Evolutionary conservation across 2,329 filamentous ascomycete genomes (phyloP).

Genomic region (Aspergillus neotritici): DNA sequence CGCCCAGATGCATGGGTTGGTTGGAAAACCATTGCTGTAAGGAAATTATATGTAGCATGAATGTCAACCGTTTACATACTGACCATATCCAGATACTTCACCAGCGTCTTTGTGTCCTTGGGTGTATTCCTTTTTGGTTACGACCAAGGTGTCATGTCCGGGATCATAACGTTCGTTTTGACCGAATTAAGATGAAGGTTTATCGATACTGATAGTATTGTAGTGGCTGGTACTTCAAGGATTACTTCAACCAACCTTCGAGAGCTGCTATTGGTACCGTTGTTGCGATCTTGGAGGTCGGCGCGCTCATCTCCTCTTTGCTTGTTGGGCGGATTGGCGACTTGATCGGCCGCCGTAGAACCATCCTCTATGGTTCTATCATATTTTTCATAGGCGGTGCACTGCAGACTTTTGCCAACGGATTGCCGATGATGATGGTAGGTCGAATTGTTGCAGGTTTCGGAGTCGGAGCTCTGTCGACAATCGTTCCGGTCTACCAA

Average conservation of each 20-base stretch:
- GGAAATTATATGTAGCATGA: conserved; percentile 25
- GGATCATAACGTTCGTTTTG: conserved; percentile 59
- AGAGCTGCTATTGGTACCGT: conserved; percentile 88
- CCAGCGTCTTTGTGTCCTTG: conserved; percentile 67
- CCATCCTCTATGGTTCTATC: conserved; percentile 87
- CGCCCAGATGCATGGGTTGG: conserved; percentile 78
- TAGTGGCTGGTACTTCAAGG: conserved; percentile 79
- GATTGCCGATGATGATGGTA: conserved; percentile 82
- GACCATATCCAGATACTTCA: conserved; percentile 68
- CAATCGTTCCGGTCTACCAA: conserved; percentile 89
- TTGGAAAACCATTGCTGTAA: conserved; percentile 90
- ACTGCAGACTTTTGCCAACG: conserved; percentile 72
- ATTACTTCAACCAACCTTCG: conserved; percentile 87
- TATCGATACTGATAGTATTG: conserved; percentile 11
- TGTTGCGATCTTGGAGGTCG: conserved; percentile 93
- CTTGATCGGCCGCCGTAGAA: conserved; percentile 79
- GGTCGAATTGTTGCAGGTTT: conserved; percentile 80
- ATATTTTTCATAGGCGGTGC: conserved; percentile 81
- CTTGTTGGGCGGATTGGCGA: conserved; percentile 84
- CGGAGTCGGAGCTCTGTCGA: conserved; percentile 81
- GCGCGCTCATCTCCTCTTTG: conserved; percentile 84
- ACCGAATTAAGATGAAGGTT: not conserved
- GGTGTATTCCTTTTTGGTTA: conserved; percentile 62
- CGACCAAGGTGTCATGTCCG: conserved; percentile 61
- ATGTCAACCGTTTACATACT: conserved; percentile 14